Percentiles rank a stretch among this genome's conserved stretches.
phyloP scores from a whole-genome alignment of 2,329 filamentous ascomycete genomes.

The Exophiala calicioides region DNA sequence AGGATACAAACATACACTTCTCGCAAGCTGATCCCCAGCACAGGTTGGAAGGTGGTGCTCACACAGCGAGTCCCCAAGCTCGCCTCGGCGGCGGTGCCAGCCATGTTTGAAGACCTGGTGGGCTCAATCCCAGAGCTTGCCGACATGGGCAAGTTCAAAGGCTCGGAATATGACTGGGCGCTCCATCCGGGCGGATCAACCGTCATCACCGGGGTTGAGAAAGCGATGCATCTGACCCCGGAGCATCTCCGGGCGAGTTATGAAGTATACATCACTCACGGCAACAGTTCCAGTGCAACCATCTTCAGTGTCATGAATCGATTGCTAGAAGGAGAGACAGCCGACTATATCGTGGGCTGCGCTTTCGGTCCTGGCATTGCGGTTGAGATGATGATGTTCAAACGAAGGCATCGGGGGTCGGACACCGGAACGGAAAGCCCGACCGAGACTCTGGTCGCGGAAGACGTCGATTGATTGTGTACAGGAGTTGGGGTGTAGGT shows the following conservation, averaged over 20 bases:
- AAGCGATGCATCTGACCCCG: constrained; percentile 55
- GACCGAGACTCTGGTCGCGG: constrained; percentile 28
- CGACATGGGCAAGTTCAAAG: constrained; percentile 40
- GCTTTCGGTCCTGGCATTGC: constrained; percentile 71
- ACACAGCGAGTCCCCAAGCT: constrained; percentile 62
- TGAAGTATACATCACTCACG: constrained; percentile 66
- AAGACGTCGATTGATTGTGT: constrained; percentile 28
- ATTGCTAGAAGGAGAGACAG: constrained; percentile 49
- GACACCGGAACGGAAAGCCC: constrained; percentile 28
- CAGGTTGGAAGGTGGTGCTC: constrained; percentile 67
- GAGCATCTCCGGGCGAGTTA: constrained; percentile 71
- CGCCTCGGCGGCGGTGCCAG: constrained; percentile 53
- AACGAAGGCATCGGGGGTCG: constrained; percentile 15
- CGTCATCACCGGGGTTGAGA: constrained; percentile 65
- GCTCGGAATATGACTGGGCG: constrained; percentile 70
- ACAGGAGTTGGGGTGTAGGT: constrained; percentile 5
- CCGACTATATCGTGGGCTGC: constrained; percentile 61
- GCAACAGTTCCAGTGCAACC: constrained; percentile 68
- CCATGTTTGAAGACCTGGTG: constrained; percentile 59
- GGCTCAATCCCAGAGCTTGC: constrained; percentile 45
- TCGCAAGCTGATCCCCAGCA: too few species aligned
- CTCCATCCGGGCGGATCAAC: constrained; percentile 70
- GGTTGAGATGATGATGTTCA: constrained; percentile 69
- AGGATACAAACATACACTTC: too few species aligned
- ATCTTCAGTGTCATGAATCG: constrained; percentile 68